Evolutionary conservation across 1,284 basidiomycete genomes (phyloP), one percentile per base, ranked within the genome.

Genomic region (Moesziomyces sp.): DNA sequence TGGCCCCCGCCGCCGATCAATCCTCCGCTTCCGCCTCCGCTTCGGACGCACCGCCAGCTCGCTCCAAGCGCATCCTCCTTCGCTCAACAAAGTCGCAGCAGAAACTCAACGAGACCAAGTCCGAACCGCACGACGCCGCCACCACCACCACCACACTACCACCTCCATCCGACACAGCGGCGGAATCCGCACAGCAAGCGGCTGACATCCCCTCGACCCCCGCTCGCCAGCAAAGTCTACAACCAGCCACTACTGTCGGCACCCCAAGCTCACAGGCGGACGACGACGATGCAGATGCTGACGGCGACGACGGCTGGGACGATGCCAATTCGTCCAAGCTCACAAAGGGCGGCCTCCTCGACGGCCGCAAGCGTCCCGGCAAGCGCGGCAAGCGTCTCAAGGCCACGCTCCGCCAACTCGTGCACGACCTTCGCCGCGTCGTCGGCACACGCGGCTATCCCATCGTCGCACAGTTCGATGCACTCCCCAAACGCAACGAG

Each of bases 351-450:
- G 72, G 72, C 23, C 52, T 65, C 4, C 57, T 72, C 42, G 72
- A 77, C 43, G 65, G 72, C 30, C 67, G 76, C 49, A 77, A 72
- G 38, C 68, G 72, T 11, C 72, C 72, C 1, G 76, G 72, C 18
- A 77, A 77, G 46, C 76, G 79, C 16, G 79, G 79, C 23, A 81
- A 81, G 55, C 77, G 79, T 40, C 65, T 81, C 21, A 79, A 80
- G 61, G 76, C 71, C 6, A 81, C 78, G 46, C 68, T 81, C 28
- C 70, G 78, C 13, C 70, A 70, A 40, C 60, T 78, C n/a, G 60
- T 81, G 9, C 38, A 67, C 50, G 67, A 62, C 19, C 60, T 81
- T 13, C 71, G 68, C 45, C 51, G 61, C 21, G 57, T 74, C 16
- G 46, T 64, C 14, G 67, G 70, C 44, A 40, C 46, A n/a, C 67